Base-by-base conservation (phyloP, 2,329 filamentous ascomycete genomes). In the Cladophialophora immunda region DNA sequence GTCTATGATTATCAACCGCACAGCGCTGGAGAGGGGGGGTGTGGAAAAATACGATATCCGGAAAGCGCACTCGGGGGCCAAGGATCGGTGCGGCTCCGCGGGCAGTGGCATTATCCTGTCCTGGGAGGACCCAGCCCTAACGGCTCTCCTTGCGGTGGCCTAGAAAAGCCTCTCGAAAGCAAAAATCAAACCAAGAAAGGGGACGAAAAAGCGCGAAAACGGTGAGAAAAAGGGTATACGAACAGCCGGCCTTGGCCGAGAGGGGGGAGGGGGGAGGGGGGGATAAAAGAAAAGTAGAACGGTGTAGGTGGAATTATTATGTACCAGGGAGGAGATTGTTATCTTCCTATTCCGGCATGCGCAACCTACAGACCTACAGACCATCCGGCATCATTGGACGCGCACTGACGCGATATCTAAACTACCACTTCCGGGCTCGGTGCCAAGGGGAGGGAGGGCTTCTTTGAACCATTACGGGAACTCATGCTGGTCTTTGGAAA, bases 11-110 rank as follows among this genome's bases (percentile, higher is more conserved):
- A 45, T 45, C 8, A 59, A 50, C 57, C 11, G 13, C 19, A 27
- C 25, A 45, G 45, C 45, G 11, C 38, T n/a, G 15, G 38, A 8
- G n/a, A n/a, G 17, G 38, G 38, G 3, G 32, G 4, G 32, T 7
- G 2, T 25, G 19, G 19, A 25, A 29, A 13, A 4, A 50, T 34
- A 34, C 13, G 11, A 59, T 15, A 50, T 50, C 15, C 36, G 57
- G 38, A 25, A 30, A 34, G 38, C 9, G 30, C n/a, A n/a, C 5
- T 32, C 25, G 58, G 45, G 58, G 58, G 30, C 47, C 58, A 54
- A 34, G 47, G 47, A 61, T 27, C 58, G 58, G 58, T 61, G 58
- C 58, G 58, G 58, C 58, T 61, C 58, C 58, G 32, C 58, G 58
- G 58, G 45, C 45, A 54, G 50, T 59, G 57, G 57, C 30, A 54